Evolutionary conservation across 345 rosid species (phyloP).

Genomic region (Moricandia arvensis): DNA sequence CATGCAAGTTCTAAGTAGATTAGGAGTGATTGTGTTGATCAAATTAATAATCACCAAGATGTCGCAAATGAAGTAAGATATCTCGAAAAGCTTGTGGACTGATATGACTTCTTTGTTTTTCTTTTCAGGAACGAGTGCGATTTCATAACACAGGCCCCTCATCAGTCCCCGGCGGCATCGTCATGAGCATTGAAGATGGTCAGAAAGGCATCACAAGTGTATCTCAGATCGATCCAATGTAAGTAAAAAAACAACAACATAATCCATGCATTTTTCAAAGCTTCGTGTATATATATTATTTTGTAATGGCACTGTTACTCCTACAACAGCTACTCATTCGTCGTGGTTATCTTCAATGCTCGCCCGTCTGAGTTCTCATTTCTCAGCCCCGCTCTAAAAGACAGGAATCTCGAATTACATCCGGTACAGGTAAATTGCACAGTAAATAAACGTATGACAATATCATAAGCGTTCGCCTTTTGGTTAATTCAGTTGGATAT

Average conservation of each 20-base stretch:
- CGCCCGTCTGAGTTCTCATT: constrained; percentile 63
- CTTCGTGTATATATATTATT: background rate
- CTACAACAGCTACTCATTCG: constrained; percentile 61
- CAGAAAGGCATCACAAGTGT: constrained; percentile 53
- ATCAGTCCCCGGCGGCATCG: constrained; percentile 71
- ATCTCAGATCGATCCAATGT: constrained; percentile 72
- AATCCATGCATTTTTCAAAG: background rate
- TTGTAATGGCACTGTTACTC: constrained; percentile 3
- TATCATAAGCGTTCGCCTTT: background rate
- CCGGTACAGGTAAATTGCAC: constrained; percentile 61
- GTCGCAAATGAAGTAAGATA: background rate
- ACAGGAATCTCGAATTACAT: constrained; percentile 61
- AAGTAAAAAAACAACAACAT: constrained; percentile 31
- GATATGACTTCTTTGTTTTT: background rate
- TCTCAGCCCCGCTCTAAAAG: constrained; percentile 42
- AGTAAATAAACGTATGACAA: background rate
- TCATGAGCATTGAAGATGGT: constrained; percentile 91
- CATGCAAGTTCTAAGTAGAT: background rate
- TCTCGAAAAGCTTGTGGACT: background rate
- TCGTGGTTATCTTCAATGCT: constrained; percentile 69
- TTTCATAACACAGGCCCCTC: constrained; percentile 80
- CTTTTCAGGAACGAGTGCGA: constrained; percentile 55
- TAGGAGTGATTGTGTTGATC: background rate
- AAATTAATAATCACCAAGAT: constrained; percentile 4
- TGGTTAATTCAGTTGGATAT: background rate